Base-by-base conservation (phyloP, 129 eudicot genomes). In the Pulicaria dysenterica region DNA sequence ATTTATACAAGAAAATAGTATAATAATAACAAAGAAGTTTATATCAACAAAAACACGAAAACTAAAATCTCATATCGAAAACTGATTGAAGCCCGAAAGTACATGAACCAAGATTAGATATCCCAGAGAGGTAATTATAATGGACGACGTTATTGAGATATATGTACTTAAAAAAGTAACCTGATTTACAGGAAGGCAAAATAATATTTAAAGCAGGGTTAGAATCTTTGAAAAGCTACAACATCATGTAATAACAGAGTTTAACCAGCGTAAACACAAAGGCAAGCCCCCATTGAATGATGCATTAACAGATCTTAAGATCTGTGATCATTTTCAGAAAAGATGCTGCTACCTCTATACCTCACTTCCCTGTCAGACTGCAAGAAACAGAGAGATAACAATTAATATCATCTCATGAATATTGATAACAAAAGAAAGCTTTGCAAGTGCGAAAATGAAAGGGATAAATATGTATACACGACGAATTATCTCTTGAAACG, bases 401-500 rank as follows among this genome's bases (percentile, higher is more conserved):
- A 36, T 19, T 61, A 36, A 70, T 50, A n/a, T 41, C 36, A 7
- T 48, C 38, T 15, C 34, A n/a, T 13, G 36, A 68, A 49, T 50
- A 36, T 5, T 2, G 8, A 14, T 38, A 69, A 53, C 37, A 2
- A 37, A 53, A n/a, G 8, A 15, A 11, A 17, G 62, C 0, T 34
- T 2, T 0, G 37, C 6, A 0, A 0, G 13, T 17, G 17, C 3
- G 14, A 16, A 14, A 12, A 5, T 44, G 13, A 45, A 38, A 60
- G 42, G 11, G 46, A 54, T 15, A 65, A 19, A 40, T 15, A 9
- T 2, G 3, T 15, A 65, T 88, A 95, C 97, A 70, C 85, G 88
- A 73, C 84, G 90, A 73, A 95, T 90, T 1, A 88, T 59, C 42
- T 90, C 83, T 81, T 87, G 89, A 81, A 90, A 88, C 54, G 89